A percentile compares a stretch with the other conserved stretches of the same genome.
phyloP scores from a whole-genome alignment of 2,329 filamentous ascomycete species.

The Cercospora brassicicola region DNA sequence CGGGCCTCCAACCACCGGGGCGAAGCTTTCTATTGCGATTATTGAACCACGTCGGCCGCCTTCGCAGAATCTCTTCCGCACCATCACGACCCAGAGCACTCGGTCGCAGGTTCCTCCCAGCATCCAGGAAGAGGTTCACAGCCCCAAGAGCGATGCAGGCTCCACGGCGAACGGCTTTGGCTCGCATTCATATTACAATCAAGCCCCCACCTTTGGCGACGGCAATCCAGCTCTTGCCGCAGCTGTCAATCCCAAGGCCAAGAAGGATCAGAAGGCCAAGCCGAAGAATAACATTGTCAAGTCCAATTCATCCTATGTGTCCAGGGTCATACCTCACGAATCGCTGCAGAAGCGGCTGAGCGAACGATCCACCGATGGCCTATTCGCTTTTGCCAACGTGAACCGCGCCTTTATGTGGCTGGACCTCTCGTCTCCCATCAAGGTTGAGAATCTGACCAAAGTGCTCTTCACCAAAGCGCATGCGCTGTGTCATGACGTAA shows the following conservation, averaged over 20 bases:
- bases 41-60: slow-evolving; percentile 58
- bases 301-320: slow-evolving; percentile 97
- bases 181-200: slow-evolving; percentile 35
- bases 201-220: slow-evolving; percentile 73
- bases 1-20: slow-evolving; percentile 79
- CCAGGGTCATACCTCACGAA: slow-evolving; percentile 91
- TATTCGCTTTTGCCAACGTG: slow-evolving; percentile 92
- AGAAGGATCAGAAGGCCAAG: slow-evolving; percentile 73
- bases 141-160: slow-evolving; percentile 48
- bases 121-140: slow-evolving; percentile 51
- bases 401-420: slow-evolving; percentile 96
- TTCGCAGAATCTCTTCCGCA: slow-evolving; percentile 45
- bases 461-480: slow-evolving; percentile 96
- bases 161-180: slow-evolving; percentile 43
- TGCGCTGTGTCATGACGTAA: slow-evolving; percentile 91
- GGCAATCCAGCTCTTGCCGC: slow-evolving; percentile 72
- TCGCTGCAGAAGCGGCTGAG: slow-evolving; percentile 72
- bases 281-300: slow-evolving; percentile 98
- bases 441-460: slow-evolving; percentile 90
- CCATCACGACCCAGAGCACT: slow-evolving; percentile 44
- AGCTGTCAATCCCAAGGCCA: slow-evolving; percentile 61
- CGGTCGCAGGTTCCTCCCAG: slow-evolving; percentile 43
- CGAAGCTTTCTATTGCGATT: slow-evolving; percentile 75
- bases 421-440: slow-evolving; percentile 74
- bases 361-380: slow-evolving; percentile 73